Evolutionary conservation across 768 basidiomycete genomes (phyloP), one percentile per base, ranked within the genome.

Genomic region (Boletus sensibilis): DNA sequence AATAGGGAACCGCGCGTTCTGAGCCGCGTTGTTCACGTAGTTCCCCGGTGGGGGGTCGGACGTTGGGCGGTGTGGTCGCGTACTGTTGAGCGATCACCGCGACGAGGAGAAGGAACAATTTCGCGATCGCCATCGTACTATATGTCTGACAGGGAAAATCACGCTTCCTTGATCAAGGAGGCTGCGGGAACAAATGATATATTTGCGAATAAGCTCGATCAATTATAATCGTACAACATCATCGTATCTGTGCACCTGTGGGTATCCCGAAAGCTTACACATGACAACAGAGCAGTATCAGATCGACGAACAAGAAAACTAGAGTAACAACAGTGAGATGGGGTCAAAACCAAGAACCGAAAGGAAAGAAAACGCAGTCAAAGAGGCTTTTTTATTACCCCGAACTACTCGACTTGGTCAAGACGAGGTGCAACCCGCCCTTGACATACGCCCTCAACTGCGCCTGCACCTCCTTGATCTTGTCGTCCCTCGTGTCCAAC

Each of bases 401-500:
- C 3, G 57, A 61, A 21, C 23, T 47, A 7, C 53, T 54, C 46
- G 67, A 56, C 53, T 72, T 72, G 57, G 49, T 57, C 57, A 70
- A 37, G 23, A 38, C 38, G 23, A 70, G 61, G n/a, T 62, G 39
- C 39, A 70, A 25, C 13, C 69, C 69, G 3, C 14, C 44, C 20
- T 72, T 61, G 56, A 72, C 66, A 11, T 52, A 60, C 29, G 31
- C 34, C 27, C 5, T 40, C 46, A 71, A 34, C 29, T 42, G 57
- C 23, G 52, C 44, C 27, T 45, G 48, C 20, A 66, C 37, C 31
- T 67, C 49, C 20, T 33, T 42, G 25, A 71, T 72, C 52, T 57
- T 72, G 35, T 59, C 60, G 42, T 71, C 71, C 52, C 71, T 45
- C 38, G 42, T 64, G 38, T 71, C 69, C 46, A 60, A 20, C 34